Evolutionary conservation across 1,284 basidiomycete genomes (phyloP).

Genomic region (Ustilago tritici): DNA sequence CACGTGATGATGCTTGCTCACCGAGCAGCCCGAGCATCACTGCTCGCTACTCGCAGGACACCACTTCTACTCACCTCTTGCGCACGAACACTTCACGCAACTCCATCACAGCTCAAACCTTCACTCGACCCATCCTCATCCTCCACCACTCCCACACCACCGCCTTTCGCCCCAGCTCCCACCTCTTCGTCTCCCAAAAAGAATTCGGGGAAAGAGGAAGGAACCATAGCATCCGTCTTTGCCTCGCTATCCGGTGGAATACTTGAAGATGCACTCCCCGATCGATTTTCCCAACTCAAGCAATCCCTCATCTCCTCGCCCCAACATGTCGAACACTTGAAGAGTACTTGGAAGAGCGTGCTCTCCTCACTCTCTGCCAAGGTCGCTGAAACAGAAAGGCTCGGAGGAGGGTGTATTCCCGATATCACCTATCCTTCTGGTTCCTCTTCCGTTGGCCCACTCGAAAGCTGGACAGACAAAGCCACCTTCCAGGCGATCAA

Average conservation of each 20-base stretch:
- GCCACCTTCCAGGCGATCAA: conserved; percentile 40
- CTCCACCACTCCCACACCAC: conserved; percentile 4
- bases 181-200: background rate
- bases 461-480: conserved; percentile 44
- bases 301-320: conserved; percentile 30
- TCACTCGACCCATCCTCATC: conserved; percentile 17
- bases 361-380: conserved; percentile 29
- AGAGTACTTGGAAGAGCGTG: conserved; percentile 39
- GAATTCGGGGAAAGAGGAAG: conserved; percentile 35
- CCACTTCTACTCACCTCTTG: background rate
- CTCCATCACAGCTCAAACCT: background rate
- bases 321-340: conserved; percentile 32
- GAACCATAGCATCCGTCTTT: conserved; percentile 59
- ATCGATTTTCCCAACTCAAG: conserved; percentile 53
- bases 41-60: background rate
- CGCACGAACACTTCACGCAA: background rate
- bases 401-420: conserved; percentile 41
- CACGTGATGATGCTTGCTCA: background rate
- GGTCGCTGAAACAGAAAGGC: conserved; percentile 21
- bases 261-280: conserved; percentile 50
- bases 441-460: background rate
- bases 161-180: background rate
- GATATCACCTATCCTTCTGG: conserved; percentile 33
- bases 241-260: conserved; percentile 53
- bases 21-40: conserved; percentile 10